phyloP scores from a whole-genome alignment of 2,329 filamentous ascomycete species.

The Coniochaeta prunicola region DNA sequence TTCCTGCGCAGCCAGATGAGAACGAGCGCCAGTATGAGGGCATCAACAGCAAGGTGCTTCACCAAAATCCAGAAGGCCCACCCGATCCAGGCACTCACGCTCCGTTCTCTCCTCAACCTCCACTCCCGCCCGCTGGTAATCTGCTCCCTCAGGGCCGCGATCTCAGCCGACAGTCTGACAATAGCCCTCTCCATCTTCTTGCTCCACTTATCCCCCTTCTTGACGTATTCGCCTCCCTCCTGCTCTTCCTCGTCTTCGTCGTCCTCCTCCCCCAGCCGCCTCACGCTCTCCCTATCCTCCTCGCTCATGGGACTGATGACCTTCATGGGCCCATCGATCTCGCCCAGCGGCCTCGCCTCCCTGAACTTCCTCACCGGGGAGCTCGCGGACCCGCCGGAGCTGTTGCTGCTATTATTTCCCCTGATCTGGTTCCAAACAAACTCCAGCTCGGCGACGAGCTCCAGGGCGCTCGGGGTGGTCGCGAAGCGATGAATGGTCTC shows the following conservation, averaged over 20 bases:
- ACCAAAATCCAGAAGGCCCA: slow-evolving; percentile 63
- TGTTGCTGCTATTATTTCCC: slow-evolving; percentile 50
- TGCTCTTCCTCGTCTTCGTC: slow-evolving; percentile 33
- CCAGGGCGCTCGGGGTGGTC: slow-evolving; percentile 76
- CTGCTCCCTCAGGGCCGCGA: slow-evolving; percentile 87
- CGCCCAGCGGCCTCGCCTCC: slow-evolving; percentile 21
- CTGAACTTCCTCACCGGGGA: slow-evolving; percentile 24
- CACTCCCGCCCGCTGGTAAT: slow-evolving; percentile 71
- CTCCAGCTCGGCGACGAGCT: slow-evolving; percentile 89
- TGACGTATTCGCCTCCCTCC: slow-evolving; percentile 29
- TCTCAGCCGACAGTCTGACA: slow-evolving; percentile 83
- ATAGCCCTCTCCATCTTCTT: slow-evolving; percentile 77
- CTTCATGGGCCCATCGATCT: slow-evolving; percentile 50
- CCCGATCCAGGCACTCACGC: slow-evolving; percentile 60
- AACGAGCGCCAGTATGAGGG: slow-evolving; percentile 56
- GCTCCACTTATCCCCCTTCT: slow-evolving; percentile 59
- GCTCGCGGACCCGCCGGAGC: slow-evolving; percentile 25
- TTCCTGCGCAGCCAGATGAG: slow-evolving; percentile 66
- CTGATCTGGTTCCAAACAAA: slow-evolving; percentile 99
- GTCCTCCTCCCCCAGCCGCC: slow-evolving; percentile 35
- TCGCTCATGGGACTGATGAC: slow-evolving; percentile 83
- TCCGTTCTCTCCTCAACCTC: slow-evolving; percentile 56
- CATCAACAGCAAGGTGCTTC: slow-evolving; percentile 70
- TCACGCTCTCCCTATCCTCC: slow-evolving; percentile 53
- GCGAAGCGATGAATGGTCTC: slow-evolving; percentile 97